Conservation (phyloP, 225 moss, liverwort and hornwort species). For the Antitrichia curtipendula region DNA sequence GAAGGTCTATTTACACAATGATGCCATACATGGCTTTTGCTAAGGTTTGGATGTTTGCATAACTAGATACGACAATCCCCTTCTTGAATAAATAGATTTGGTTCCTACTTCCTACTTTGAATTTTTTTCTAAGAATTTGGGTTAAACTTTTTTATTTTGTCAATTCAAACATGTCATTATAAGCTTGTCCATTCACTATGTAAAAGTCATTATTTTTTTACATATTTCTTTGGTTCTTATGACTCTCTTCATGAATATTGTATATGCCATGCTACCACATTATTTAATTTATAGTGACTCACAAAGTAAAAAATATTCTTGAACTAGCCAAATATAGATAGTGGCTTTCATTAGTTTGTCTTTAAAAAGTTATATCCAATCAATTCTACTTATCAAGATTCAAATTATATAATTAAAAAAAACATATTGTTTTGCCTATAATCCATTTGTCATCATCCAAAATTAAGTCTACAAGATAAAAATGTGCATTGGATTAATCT, state of each 20-base stretch:
- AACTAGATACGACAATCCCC: background rate
- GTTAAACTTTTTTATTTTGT: background rate
- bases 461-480: too few relatives aligned
- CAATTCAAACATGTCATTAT: background rate
- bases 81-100: background rate
- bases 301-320: background rate
- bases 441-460: background rate
- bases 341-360: background rate
- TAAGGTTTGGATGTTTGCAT: too few relatives aligned
- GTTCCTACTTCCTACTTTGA: background rate
- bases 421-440: background rate
- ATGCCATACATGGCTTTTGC: fast-evolving
- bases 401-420: background rate
- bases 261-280: background rate
- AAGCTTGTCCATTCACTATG: background rate
- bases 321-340: background rate
- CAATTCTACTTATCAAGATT: background rate
- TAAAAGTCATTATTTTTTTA: background rate
- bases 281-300: background rate
- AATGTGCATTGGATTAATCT: background rate
- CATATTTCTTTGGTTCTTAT: background rate
- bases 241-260: background rate
- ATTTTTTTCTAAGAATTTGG: background rate
- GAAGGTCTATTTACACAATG: background rate
- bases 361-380: background rate